Evolutionary conservation across 2,329 filamentous ascomycete genomes (phyloP).

Genomic region (Neopestalotiopsis rosae): DNA sequence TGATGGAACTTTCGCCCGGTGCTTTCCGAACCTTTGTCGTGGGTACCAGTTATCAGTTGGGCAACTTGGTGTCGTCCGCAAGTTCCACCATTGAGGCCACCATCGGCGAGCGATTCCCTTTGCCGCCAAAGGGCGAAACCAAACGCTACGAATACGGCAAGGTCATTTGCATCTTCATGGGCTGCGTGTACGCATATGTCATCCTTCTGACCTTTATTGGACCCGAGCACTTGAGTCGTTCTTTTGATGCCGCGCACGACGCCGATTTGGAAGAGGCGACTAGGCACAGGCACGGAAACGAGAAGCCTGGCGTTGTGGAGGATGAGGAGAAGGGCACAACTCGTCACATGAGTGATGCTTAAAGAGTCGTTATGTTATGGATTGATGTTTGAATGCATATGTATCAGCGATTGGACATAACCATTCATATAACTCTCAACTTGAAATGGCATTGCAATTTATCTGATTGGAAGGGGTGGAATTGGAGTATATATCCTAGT

Average conservation of each 20-base stretch:
- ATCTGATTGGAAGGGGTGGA: too few relatives aligned
- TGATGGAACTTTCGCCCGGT: constrained; percentile 78
- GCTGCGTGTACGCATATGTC: constrained; percentile 73
- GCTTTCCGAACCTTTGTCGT: constrained; percentile 77
- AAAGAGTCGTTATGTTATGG: neutral
- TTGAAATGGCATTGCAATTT: too few relatives aligned
- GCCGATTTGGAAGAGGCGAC: constrained; percentile 52
- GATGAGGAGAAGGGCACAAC: constrained; percentile 34
- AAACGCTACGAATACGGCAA: constrained; percentile 75
- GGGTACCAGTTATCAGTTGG: constrained; percentile 77
- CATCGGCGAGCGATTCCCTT: constrained; percentile 76
- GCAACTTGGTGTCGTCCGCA: constrained; percentile 73
- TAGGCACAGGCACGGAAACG: constrained; percentile 26
- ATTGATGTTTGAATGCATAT: too few relatives aligned
- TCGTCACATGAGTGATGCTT: constrained; percentile 18
- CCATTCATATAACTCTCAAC: too few relatives aligned
- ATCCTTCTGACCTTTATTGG: constrained; percentile 68
- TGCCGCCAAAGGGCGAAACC: constrained; percentile 59
- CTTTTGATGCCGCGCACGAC: constrained; percentile 56
- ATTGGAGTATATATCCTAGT: too few relatives aligned
- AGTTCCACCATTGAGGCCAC: constrained; percentile 78
- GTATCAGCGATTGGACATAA: too few relatives aligned
- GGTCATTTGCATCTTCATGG: constrained; percentile 93
- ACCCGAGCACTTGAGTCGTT: constrained; percentile 56
- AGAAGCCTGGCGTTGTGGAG: constrained; percentile 27